Conservation (phyloP, 345 rosid genomes). For the Eucalyptus caleyi region DNA sequence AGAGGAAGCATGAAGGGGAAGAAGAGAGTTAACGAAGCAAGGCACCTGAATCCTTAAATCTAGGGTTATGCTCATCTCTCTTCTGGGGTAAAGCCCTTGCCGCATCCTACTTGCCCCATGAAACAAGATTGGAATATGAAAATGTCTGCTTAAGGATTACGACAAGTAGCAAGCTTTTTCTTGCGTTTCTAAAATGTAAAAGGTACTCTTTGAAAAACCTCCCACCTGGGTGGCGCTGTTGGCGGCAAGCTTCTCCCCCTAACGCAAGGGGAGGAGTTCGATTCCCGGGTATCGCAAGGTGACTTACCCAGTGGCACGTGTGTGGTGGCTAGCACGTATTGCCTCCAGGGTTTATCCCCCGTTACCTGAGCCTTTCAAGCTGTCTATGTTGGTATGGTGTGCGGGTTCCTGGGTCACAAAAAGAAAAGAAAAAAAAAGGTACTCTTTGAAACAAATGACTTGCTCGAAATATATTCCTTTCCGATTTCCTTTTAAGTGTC, state of each 20-base stretch:
- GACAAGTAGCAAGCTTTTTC: not conserved
- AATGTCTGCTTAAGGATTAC: not conserved
- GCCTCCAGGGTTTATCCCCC: too few species aligned
- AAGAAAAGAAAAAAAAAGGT: too few species aligned
- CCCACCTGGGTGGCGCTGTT: too few species aligned
- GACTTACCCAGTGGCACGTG: too few species aligned
- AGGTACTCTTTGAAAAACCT: rapidly evolving
- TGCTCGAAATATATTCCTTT: not conserved
- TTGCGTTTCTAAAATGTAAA: not conserved
- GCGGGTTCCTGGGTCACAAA: too few species aligned
- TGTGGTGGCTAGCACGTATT: too few species aligned
- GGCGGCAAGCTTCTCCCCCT: too few species aligned
- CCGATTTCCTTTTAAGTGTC: not conserved
- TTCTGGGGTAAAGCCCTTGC: not conserved
- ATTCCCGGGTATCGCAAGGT: too few species aligned
- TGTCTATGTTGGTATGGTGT: too few species aligned
- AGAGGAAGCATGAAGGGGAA: not conserved
- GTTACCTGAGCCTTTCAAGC: too few species aligned
- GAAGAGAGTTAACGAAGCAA: not conserved
- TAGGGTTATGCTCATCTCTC: not conserved
- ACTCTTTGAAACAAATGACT: too few species aligned
- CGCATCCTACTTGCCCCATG: not conserved
- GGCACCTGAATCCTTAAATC: not conserved
- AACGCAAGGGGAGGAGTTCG: too few species aligned
- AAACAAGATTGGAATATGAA: not conserved